phyloP scores from a whole-genome alignment of 164 flowering plant species.

The Saururus chinensis region DNA sequence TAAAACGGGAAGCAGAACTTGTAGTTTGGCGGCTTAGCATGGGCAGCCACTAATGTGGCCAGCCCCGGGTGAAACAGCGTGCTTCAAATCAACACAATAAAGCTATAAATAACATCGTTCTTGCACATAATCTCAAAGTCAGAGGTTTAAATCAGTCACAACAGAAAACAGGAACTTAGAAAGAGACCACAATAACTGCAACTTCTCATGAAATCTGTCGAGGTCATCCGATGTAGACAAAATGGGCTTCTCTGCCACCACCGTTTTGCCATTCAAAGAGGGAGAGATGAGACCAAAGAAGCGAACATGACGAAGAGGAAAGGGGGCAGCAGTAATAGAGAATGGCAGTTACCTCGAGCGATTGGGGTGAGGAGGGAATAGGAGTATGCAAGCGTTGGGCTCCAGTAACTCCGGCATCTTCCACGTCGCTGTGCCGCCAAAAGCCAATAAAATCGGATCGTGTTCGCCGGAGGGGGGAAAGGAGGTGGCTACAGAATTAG shows the following conservation, averaged over 20 bases:
- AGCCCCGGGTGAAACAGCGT: constrained; percentile 73
- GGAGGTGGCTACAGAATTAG: too few species aligned
- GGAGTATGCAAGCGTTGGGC: too few species aligned
- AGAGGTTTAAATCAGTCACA: too few species aligned
- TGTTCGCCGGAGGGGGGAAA: too few species aligned
- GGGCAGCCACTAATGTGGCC: constrained; percentile 68
- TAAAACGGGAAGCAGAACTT: constrained; percentile 70
- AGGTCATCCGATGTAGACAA: constrained; percentile 69
- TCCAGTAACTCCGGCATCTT: too few species aligned
- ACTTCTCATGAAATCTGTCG: constrained; percentile 61
- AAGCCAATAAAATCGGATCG: too few species aligned
- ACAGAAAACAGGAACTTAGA: too few species aligned
- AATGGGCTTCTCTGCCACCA: constrained; percentile 81
- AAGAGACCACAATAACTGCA: too few species aligned
- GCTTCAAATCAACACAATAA: too few species aligned
- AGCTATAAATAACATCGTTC: too few species aligned
- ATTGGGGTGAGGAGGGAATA: background rate
- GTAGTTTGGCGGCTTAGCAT: constrained; percentile 87
- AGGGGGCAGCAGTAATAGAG: constrained; percentile 4
- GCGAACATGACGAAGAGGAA: background rate
- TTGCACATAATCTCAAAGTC: too few species aligned
- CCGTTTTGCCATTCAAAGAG: constrained; percentile 37
- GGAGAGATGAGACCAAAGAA: background rate
- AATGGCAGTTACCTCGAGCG: constrained; percentile 1
- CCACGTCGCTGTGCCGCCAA: too few species aligned